A percentile compares a stretch with the other conserved stretches of the same genome.
These are phyloP conservation scores for Globisporangium emineosum DNA, from an alignment of 352 stramenopile genomes.

Conservation along the genomic window DNA sequence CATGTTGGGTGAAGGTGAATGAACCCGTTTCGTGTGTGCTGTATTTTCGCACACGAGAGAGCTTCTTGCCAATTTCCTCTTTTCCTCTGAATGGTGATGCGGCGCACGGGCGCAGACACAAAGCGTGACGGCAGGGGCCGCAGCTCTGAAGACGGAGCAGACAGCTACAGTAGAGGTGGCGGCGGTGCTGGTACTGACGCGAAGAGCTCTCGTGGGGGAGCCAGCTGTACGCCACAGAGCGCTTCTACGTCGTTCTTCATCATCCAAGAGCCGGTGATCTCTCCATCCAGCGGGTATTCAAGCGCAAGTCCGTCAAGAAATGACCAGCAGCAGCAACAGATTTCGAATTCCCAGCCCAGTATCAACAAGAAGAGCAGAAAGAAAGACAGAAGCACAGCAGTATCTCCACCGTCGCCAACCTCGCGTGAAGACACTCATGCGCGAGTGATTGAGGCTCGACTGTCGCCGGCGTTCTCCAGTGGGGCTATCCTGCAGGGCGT, in stretches of 20 bases:
- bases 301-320: conserved; percentile 1
- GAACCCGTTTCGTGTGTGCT: too few relatives aligned
- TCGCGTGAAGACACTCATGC: neutral
- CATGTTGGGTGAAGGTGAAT: too few relatives aligned
- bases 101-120: neutral
- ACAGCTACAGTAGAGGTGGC: neutral
- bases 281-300: conserved; percentile 24
- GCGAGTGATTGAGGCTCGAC: neutral
- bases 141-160: too few relatives aligned
- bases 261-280: conserved; percentile 51
- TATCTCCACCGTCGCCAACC: neutral
- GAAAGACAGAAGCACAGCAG: neutral
- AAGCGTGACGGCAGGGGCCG: neutral
- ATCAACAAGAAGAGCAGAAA: conserved; percentile 11
- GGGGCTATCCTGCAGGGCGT: neutral
- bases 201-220: neutral
- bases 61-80: too few relatives aligned
- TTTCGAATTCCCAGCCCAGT: neutral
- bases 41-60: too few relatives aligned
- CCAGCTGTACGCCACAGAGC: neutral
- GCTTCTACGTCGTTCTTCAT: conserved; percentile 58
- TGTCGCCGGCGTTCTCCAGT: neutral
- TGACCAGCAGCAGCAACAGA: neutral
- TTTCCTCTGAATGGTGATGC: neutral
- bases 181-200: neutral